A percentile compares a stretch with the other conserved stretches of the same genome.
Conservation (phyloP, 225 moss, liverwort and hornwort species). For the Asterella californica region DNA sequence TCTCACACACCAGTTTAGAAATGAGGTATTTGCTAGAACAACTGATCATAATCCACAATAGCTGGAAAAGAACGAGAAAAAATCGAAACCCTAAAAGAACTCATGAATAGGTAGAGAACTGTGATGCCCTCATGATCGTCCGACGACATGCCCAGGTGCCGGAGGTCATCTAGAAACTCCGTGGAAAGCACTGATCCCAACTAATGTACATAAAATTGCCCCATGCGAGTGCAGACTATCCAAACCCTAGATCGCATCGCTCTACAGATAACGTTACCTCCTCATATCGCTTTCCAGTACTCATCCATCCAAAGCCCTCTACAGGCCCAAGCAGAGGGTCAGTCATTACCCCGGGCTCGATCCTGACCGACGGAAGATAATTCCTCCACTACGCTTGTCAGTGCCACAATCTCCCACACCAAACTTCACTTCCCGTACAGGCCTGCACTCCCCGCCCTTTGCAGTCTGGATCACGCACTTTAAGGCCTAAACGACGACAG, state of each 20-base stretch:
- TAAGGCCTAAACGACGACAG: conserved; percentile 4
- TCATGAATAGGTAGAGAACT: neutral
- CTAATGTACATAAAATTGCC: conserved; percentile 13
- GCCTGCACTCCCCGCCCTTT: neutral
- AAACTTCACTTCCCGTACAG: conserved; percentile 6
- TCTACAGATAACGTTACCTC: neutral
- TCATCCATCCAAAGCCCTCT: neutral
- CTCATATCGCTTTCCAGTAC: neutral
- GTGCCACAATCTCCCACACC: conserved; percentile 7
- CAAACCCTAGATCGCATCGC: conserved; percentile 38
- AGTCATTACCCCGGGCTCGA: conserved; percentile 15
- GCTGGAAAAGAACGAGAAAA: neutral
- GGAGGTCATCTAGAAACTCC: neutral
- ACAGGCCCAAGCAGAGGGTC: neutral
- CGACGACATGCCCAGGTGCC: neutral
- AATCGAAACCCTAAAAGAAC: conserved; percentile 7
- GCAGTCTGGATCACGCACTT: conserved; percentile 18
- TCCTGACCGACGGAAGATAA: neutral
- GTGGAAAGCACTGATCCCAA: conserved; percentile 9
- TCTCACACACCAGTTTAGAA: neutral
- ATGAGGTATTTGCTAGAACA: neutral
- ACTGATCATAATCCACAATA: neutral
- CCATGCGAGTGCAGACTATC: conserved; percentile 10
- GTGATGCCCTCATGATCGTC: neutral
- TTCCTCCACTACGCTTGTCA: neutral